Base-by-base conservation (phyloP, 2,329 filamentous ascomycete species). In the Apiospora pterosperma region DNA sequence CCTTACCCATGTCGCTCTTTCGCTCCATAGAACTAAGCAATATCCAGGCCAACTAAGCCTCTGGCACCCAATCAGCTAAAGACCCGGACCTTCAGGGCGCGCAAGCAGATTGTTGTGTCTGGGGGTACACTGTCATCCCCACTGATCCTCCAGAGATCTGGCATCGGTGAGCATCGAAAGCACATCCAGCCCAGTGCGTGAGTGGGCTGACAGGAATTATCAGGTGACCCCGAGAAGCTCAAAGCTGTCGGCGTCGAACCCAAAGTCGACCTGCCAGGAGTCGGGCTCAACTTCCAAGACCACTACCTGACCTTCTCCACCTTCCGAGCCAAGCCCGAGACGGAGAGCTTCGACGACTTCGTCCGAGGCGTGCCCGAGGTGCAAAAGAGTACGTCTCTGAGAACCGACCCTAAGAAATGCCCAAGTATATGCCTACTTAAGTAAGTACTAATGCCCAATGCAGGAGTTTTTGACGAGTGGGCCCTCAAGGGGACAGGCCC, bases 331-430 rank as follows among this genome's bases (percentile, higher is more conserved):
- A 92, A 92, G 79, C 90, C 90, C 6, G 87, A 89, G 5, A 88
- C 88, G 0, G 92, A 95, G 74, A 90, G 87, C 12, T 95, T 95
- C 68, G 92, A 94, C 71, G 91, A 94, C 75, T 94, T 94, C 73
- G 84, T 89, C 10, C 86, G 91, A 60, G 92, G 92, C 44, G 89
- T 90, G 39, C 89, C 90, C 0, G 87, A 89, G 64, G 83, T 88
- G 0, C 91, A 95, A 76, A 90, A 92, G 78, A 77, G 81, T 80
- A 75, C 71, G 80, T 64, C n/a, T n/a, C n/a, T n/a, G 23, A 5
- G 4, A 6, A 5, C 23, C 5, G 41, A 5, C 58, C 19, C 21
- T n/a, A 16, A 38, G 19, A 36, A 4, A 14, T 39, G 14, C 5
- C 3, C 25, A 10, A 38, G 36, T 5, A 31, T 3, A 7, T 21